A percentile compares a stretch with the other conserved stretches of the same genome.
These are phyloP conservation scores for Myriosclerotinia duriaeana DNA, from an alignment of 2,329 filamentous ascomycete genomes.

Conservation along the genomic window DNA sequence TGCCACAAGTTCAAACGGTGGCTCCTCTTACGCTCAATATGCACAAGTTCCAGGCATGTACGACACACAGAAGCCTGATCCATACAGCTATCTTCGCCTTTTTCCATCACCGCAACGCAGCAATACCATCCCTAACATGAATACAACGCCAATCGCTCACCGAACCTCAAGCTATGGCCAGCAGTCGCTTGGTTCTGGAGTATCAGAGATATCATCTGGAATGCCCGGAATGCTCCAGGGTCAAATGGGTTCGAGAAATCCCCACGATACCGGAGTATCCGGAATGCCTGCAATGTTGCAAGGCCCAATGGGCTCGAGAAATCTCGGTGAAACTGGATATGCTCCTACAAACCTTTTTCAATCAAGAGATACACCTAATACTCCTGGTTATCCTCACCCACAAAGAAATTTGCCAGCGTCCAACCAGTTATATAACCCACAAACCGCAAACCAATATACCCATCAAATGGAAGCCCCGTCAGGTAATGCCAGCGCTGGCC, in stretches of 20 bases:
- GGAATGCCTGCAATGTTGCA: constrained; percentile 16
- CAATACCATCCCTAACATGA: constrained; percentile 34
- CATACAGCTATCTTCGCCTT: constrained; percentile 29
- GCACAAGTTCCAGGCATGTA: constrained; percentile 32
- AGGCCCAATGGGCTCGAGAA: constrained; percentile 15
- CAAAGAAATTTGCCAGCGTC: constrained; percentile 6
- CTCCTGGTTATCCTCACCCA: constrained; percentile 28
- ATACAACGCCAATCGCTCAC: constrained; percentile 28
- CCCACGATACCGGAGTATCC: neutral
- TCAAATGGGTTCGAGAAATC: constrained; percentile 4
- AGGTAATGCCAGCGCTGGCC: constrained; percentile 36
- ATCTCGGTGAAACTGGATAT: neutral
- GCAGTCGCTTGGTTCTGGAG: constrained; percentile 11
- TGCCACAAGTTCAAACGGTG: constrained; percentile 3
- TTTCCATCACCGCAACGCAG: constrained; percentile 12
- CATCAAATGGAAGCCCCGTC: constrained; percentile 24
- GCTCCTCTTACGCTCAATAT: constrained; percentile 33
- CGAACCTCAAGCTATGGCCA: constrained; percentile 33
- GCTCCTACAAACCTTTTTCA: neutral
- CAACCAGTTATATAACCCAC: constrained; percentile 15
- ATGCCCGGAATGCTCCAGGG: constrained; percentile 15
- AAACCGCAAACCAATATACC: neutral
- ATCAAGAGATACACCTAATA: constrained; percentile 18
- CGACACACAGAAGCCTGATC: constrained; percentile 33
- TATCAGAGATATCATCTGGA: constrained; percentile 3